These are phyloP conservation scores for Acanthamoeba castellanii DNA, from an alignment of 208 protist species.

Conservation along the genomic window DNA sequence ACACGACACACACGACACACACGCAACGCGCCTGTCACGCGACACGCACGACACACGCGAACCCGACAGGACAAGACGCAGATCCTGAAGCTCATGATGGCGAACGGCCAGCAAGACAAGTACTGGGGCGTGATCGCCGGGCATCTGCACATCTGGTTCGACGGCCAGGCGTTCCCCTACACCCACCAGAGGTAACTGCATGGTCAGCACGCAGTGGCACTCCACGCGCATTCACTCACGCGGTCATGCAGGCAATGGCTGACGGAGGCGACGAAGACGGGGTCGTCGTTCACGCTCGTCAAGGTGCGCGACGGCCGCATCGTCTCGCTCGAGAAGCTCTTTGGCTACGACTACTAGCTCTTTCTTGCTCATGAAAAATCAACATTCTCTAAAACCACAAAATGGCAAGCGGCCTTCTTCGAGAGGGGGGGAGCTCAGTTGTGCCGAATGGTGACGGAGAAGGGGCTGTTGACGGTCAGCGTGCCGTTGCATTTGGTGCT, in stretches of 20 bases:
- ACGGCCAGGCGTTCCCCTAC: neutral
- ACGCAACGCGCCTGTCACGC: too few relatives aligned
- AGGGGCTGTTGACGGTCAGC: neutral
- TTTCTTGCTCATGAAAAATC: too few relatives aligned
- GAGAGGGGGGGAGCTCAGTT: too few relatives aligned
- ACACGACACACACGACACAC: neutral
- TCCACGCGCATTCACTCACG: neutral
- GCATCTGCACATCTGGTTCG: constrained; percentile 31
- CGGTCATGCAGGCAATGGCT: neutral
- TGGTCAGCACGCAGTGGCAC: neutral
- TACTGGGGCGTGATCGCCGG: constrained; percentile 27
- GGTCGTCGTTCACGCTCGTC: constrained; percentile 16
- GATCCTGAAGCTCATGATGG: neutral
- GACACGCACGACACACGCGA: neutral
- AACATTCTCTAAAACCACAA: too few relatives aligned
- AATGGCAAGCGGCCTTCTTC: too few relatives aligned
- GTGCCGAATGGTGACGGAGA: neutral
- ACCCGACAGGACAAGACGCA: neutral
- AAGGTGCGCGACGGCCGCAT: neutral
- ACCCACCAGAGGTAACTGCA: neutral
- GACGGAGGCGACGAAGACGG: neutral
- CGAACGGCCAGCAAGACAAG: neutral
- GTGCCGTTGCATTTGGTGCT: neutral
- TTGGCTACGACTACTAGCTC: constrained; percentile 36
- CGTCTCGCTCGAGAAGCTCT: constrained; percentile 15